Base-by-base conservation (phyloP, 768 basidiomycete genomes). In the Leccinum sublutescens region DNA sequence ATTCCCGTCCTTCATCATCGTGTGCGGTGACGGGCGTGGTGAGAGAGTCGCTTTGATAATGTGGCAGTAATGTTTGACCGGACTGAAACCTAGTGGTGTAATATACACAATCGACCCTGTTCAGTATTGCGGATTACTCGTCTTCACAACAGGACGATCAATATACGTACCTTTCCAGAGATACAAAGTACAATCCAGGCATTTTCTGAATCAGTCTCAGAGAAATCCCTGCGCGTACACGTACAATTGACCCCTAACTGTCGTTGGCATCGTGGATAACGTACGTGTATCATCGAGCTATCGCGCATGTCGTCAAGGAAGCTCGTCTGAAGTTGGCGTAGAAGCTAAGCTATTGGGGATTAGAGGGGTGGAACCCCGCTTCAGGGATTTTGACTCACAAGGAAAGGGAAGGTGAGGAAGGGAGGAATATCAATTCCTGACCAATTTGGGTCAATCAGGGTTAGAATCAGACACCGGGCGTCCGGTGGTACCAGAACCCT, bases 1-100 rank as follows among this genome's bases (percentile, higher is more conserved):
- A 58, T 65, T 62, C 53, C 58, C 59, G 50, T 58, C 58, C 27
- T n/a, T 40, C 36, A 1, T 40, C 40, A 40, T 45, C 33, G 40
- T 50, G 50, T 57, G 31, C 27, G 43, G 21, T 49, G 48, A 25
- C 36, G 17, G 31, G 51, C 33, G 27, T 43, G 56, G 23, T 51
- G 47, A 43, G 52, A 54, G 45, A 21, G 52, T 27, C 21, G 25
- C 21, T 19, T 50, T 40, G 15, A 25, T 40, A 19, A 40, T 49
- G 25, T 15, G 47, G 25, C 51, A 10, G 48, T 33, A 43, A 52
- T 31, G 54, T 65, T 56, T 14, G 11, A 47, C 11, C 11, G 15
- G 48, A 21, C 48, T 8, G 15, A 14, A 15, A n/a, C 58, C n/a
- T 4, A 7, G 47, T 23, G 40, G 55, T 25, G 56, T 56, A 64